Percentiles rank a stretch among this genome's conserved stretches.
Conservation (phyloP, 345 rosid species). For the Rhizophora mangle region DNA sequence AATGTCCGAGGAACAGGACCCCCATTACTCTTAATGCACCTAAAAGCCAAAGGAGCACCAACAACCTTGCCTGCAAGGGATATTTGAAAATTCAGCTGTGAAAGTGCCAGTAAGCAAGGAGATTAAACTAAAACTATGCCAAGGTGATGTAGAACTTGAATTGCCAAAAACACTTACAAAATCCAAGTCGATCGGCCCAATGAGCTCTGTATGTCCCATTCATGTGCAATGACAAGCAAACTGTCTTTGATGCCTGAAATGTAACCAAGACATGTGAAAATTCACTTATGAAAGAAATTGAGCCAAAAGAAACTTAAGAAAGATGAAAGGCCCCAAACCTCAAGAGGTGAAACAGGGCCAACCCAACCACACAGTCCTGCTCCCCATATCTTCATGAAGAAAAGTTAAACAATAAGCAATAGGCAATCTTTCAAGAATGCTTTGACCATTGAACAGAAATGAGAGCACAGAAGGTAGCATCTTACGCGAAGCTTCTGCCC, state of each 20-base stretch:
- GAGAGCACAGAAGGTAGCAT: slow-evolving; percentile 12
- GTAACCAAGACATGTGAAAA: slow-evolving; percentile 21
- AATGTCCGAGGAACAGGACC: slow-evolving; percentile 77
- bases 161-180: slow-evolving; percentile 55
- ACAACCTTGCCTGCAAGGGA: slow-evolving; percentile 56
- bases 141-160: slow-evolving; percentile 12
- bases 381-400: slow-evolving; percentile 70
- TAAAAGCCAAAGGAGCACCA: slow-evolving; percentile 72
- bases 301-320: slow-evolving; percentile 15
- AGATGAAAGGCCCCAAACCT: slow-evolving; percentile 46
- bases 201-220: slow-evolving; percentile 96
- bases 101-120: slow-evolving; percentile 14
- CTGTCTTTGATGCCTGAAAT: slow-evolving; percentile 60
- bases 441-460: slow-evolving; percentile 8
- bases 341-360: slow-evolving; percentile 84
- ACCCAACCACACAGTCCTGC: slow-evolving; percentile 81
- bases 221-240: slow-evolving; percentile 59
- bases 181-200: slow-evolving; percentile 90
- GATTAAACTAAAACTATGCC: slow-evolving; percentile 17
- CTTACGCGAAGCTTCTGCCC: slow-evolving; percentile 93
- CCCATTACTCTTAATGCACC: slow-evolving; percentile 84
- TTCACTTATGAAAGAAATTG: slow-evolving; percentile 16
- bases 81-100: slow-evolving; percentile 22
- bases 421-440: slow-evolving; percentile 5
- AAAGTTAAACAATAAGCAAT: slow-evolving; percentile 24